Percentiles rank a stretch among this genome's conserved stretches.
Evolutionary conservation across 345 rosid species (phyloP).

Genomic region (Brassica cretica): DNA sequence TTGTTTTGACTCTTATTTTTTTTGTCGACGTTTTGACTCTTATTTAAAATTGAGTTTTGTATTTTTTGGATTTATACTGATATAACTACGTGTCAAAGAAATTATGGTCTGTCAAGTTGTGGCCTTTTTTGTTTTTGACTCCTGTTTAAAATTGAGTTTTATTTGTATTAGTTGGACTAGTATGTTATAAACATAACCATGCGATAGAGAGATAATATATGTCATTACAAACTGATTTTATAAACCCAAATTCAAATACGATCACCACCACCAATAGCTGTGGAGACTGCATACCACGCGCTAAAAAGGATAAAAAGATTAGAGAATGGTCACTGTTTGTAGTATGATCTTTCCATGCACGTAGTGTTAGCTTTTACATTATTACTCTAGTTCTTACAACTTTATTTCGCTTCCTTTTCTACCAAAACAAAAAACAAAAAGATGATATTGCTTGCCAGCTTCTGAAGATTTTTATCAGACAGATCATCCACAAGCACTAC

Average conservation of each 20-base stretch:
- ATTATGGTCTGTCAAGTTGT: too few species aligned
- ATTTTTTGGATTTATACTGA: background rate
- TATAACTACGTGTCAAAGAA: background rate
- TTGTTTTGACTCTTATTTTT: background rate
- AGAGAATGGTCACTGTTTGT: conserved; percentile 36
- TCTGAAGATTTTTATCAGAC: conserved; percentile 21
- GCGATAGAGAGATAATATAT: too few species aligned
- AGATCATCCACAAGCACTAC: conserved; percentile 19
- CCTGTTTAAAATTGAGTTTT: too few species aligned
- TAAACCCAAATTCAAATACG: background rate
- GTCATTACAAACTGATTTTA: background rate
- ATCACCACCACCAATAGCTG: conserved; percentile 4
- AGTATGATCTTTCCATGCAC: conserved; percentile 43
- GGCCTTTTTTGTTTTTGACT: too few species aligned
- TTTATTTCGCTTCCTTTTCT: conserved; percentile 14
- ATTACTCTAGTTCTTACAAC: conserved; percentile 19
- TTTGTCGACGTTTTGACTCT: background rate
- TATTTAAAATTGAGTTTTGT: background rate
- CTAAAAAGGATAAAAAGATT: conserved; percentile 16
- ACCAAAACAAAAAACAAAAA: conserved; percentile 13
- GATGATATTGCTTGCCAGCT: conserved; percentile 33
- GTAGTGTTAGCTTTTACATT: conserved; percentile 33
- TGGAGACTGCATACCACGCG: conserved; percentile 25
- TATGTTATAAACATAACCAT: too few species aligned
- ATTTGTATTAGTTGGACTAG: too few species aligned